Conservation (phyloP, 2,329 filamentous ascomycete genomes). For the Blumeriella jaapii region DNA sequence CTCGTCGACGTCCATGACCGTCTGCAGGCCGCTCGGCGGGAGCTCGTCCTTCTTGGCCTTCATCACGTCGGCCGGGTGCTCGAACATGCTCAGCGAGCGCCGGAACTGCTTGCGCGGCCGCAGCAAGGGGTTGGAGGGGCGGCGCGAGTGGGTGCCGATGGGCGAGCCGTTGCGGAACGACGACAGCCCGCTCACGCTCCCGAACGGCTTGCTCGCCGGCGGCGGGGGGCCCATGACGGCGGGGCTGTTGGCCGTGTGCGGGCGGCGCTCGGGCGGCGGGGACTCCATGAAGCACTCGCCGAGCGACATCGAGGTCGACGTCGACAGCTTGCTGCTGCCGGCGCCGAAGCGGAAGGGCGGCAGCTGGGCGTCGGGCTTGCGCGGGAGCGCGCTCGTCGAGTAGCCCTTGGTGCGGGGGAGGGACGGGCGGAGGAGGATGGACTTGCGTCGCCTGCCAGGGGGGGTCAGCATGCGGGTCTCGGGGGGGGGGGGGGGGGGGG, state of each 20-base stretch:
- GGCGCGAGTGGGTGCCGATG: slow-evolving; percentile 56
- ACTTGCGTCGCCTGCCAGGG: slow-evolving; percentile 49
- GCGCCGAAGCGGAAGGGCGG: slow-evolving; percentile 66
- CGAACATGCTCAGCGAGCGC: slow-evolving; percentile 95
- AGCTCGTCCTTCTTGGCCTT: slow-evolving; percentile 58
- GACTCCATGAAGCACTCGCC: slow-evolving; percentile 72
- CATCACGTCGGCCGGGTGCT: slow-evolving; percentile 79
- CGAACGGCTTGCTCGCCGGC: slow-evolving; percentile 55
- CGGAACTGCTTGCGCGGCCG: slow-evolving; percentile 81
- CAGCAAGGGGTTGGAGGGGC: slow-evolving; percentile 58
- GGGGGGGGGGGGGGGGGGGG: slow-evolving; percentile 14
- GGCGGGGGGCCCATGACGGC: slow-evolving; percentile 47
- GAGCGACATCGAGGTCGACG: slow-evolving; percentile 52
- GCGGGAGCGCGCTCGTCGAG: slow-evolving; percentile 54
- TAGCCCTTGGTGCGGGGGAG: slow-evolving; percentile 64
- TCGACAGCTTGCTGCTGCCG: slow-evolving; percentile 36
- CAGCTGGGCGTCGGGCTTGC: slow-evolving; percentile 51
- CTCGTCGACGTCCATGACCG: slow-evolving; percentile 77
- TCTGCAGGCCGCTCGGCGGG: slow-evolving; percentile 48
- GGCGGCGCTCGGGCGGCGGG: slow-evolving; percentile 58
- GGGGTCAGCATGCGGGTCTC: slow-evolving; percentile 13
- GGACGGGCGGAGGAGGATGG: slow-evolving; percentile 60
- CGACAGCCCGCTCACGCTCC: slow-evolving; percentile 41
- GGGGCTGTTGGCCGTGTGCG: slow-evolving; percentile 49
- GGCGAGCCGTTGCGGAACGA: slow-evolving; percentile 65